A percentile compares a stretch with the other conserved stretches of the same genome.
Evolutionary conservation across 2,329 filamentous ascomycete species (phyloP).

Genomic region (Penicillium sp.): DNA sequence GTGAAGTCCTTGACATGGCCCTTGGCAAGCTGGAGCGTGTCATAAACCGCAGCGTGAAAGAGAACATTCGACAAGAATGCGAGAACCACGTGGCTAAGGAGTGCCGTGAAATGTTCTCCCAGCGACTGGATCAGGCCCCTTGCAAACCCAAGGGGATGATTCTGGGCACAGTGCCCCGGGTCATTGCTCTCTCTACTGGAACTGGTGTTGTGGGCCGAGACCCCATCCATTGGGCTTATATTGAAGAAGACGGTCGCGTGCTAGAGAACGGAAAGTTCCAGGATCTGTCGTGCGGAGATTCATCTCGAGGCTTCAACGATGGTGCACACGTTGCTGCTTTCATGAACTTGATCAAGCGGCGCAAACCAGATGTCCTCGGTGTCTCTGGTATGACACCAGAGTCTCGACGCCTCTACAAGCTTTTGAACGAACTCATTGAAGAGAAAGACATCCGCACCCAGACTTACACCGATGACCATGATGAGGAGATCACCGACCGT

Average conservation of each 20-base stretch:
- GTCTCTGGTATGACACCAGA: constrained; percentile 88
- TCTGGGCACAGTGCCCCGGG: constrained; percentile 81
- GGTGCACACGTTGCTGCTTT: constrained; percentile 68
- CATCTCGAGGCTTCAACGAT: constrained; percentile 67
- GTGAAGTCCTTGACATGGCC: constrained; percentile 79
- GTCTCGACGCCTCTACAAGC: constrained; percentile 77
- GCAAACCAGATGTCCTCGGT: constrained; percentile 85
- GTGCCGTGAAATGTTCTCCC: constrained; percentile 84
- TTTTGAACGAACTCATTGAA: constrained; percentile 75
- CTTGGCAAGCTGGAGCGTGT: constrained; percentile 78
- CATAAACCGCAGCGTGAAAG: constrained; percentile 90
- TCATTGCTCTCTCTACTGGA: constrained; percentile 84
- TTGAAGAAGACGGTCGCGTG: constrained; percentile 88
- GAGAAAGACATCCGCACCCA: constrained; percentile 75
- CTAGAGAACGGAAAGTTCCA: constrained; percentile 84
- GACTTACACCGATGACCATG: constrained; percentile 81
- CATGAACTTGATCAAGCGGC: constrained; percentile 73
- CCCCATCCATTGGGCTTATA: constrained; percentile 84
- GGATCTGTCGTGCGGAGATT: constrained; percentile 68
- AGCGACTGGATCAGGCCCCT: constrained; percentile 90
- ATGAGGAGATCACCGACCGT: constrained; percentile 72
- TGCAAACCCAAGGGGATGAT: constrained; percentile 94
- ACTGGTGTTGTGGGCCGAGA: constrained; percentile 72
- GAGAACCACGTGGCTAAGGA: constrained; percentile 87
- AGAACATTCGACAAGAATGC: constrained; percentile 88